Evolutionary conservation across 257 asterid species (phyloP).

Genomic region (Solanum sejunctum): DNA sequence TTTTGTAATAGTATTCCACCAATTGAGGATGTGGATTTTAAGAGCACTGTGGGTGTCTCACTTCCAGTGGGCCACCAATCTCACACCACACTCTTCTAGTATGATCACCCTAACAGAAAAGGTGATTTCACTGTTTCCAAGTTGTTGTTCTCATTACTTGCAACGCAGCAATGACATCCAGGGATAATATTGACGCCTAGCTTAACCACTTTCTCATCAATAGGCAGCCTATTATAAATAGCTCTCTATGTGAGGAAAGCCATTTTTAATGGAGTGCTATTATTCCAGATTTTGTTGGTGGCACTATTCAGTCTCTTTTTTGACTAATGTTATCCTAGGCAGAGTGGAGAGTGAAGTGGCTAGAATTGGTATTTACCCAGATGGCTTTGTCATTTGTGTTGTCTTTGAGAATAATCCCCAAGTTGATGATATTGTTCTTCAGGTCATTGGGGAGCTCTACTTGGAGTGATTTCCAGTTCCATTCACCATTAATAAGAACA

Average conservation of each 20-base stretch:
- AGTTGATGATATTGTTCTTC: background rate
- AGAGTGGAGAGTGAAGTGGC: background rate
- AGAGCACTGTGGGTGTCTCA: background rate
- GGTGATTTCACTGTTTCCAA: background rate
- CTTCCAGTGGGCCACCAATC: background rate
- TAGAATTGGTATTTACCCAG: too few species aligned
- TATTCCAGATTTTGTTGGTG: background rate
- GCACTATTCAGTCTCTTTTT: too few species aligned
- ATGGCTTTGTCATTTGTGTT: background rate
- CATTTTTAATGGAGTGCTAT: background rate
- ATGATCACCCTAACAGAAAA: background rate
- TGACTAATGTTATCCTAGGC: background rate
- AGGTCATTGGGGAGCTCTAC: background rate
- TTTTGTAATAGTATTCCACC: background rate
- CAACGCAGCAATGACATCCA: background rate
- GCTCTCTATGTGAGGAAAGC: background rate
- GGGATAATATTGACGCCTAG: background rate
- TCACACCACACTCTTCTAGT: background rate
- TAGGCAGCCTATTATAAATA: background rate
- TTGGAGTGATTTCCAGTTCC: background rate
- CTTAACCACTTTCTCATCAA: background rate
- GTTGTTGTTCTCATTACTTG: background rate
- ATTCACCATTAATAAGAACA: background rate
- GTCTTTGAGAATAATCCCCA: background rate
- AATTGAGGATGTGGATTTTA: background rate